Evolutionary conservation across 1,284 basidiomycete genomes (phyloP).

Genomic region (Testicularia cyperi): DNA sequence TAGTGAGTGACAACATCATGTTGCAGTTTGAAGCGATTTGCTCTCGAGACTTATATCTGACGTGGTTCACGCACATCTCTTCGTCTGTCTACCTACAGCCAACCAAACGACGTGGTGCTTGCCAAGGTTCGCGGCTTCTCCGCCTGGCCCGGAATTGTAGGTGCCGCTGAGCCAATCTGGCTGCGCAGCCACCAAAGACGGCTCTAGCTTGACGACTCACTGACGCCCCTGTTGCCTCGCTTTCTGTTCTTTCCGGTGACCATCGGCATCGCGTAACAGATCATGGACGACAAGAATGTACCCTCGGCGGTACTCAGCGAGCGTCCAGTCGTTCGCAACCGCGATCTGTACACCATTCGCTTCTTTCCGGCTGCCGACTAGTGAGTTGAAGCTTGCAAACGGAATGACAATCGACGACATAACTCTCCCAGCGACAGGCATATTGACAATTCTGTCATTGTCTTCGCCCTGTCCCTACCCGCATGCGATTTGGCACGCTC

Average conservation of each 20-base stretch:
- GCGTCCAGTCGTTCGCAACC: constrained; percentile 71
- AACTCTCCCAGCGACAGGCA: no score
- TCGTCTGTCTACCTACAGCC: constrained; percentile 8
- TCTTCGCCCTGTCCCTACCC: no score
- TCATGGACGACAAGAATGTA: constrained; percentile 72
- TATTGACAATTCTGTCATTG: no score
- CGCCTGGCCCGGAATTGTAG: constrained; percentile 84
- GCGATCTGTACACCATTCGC: constrained; percentile 73
- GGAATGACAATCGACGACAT: no score
- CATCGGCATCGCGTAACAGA: constrained; percentile 66
- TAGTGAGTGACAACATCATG: constrained; percentile 8
- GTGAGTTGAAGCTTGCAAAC: constrained; percentile 65
- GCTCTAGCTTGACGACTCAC: no score
- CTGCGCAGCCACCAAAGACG: no score
- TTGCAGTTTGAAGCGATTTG: no score
- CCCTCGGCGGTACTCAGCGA: constrained; percentile 69
- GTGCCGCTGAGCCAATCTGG: no score
- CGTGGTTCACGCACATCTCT: no score
- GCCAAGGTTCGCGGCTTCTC: constrained; percentile 91
- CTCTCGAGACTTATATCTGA: no score
- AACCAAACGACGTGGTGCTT: constrained; percentile 76
- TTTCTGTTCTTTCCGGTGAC: neutral
- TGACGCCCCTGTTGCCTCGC: neutral
- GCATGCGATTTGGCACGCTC: no score
- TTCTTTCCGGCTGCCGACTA: constrained; percentile 91